phyloP scores from a whole-genome alignment of 176 grass and related monocot genomes.

The Alopecurus myosuroides region DNA sequence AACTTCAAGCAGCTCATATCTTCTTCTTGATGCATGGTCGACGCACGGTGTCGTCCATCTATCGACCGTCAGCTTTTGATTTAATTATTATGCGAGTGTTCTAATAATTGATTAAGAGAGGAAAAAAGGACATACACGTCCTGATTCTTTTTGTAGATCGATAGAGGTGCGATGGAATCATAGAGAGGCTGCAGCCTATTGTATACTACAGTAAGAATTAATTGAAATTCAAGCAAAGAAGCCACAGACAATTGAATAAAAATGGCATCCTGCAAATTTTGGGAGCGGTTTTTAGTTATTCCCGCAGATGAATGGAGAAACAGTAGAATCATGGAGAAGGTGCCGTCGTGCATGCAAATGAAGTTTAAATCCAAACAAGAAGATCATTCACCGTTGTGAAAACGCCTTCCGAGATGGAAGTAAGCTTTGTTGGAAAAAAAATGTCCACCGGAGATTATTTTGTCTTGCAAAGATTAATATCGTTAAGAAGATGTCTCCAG shows the following conservation, averaged over 20 bases:
- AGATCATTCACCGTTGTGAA: too few relatives aligned
- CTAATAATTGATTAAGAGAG: neutral
- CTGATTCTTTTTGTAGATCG: neutral
- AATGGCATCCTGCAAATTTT: neutral
- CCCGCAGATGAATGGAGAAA: neutral
- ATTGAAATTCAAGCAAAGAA: neutral
- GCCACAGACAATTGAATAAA: neutral
- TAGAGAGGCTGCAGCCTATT: neutral
- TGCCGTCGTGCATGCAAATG: too few relatives aligned
- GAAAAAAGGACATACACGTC: neutral
- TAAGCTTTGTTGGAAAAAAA: too few relatives aligned
- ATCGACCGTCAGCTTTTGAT: neutral
- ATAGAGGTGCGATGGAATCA: neutral
- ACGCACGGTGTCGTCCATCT: neutral
- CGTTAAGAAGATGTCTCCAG: too few relatives aligned
- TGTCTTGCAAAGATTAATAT: too few relatives aligned
- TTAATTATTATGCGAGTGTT: neutral
- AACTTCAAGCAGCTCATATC: slow-evolving; percentile 50
- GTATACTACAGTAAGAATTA: neutral
- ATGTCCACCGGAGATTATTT: too few relatives aligned
- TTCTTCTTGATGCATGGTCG: slow-evolving; percentile 11
- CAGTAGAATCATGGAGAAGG: too few relatives aligned
- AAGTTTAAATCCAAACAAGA: too few relatives aligned
- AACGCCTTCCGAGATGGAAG: too few relatives aligned
- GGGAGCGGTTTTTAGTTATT: neutral